Evolutionary conservation across 2,329 filamentous ascomycete species (phyloP), one percentile per base, ranked within the genome.

Genomic region (Xylariaceae sp.): DNA sequence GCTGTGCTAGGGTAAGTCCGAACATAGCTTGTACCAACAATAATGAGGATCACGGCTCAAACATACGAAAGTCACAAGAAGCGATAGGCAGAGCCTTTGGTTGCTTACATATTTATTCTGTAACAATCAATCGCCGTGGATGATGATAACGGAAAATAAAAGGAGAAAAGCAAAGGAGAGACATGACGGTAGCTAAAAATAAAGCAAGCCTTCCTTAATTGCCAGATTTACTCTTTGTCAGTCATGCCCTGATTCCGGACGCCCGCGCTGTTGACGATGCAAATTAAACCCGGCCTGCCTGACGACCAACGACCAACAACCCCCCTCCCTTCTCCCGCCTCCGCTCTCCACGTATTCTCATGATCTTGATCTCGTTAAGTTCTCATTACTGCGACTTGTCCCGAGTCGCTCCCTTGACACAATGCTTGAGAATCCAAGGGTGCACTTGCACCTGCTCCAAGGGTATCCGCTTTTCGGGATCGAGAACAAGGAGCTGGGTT

Each of bases 341-440:
- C 32, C 10, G 29, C 10, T 34, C 41, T 47, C 16, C 30, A 26
- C 26, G 26, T 26, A 26, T n/a, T n/a, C n/a, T n/a, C n/a, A n/a
- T n/a, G n/a, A n/a, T n/a, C n/a, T n/a, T n/a, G n/a, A n/a, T n/a
- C n/a, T n/a, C n/a, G n/a, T n/a, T n/a, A n/a, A n/a, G 26, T 26
- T 26, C 26, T 39, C 49, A 58, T 64, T 58, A 67, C 45, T 62
- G 53, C 51, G 67, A 66, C 68, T 73, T 78, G 62, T 81, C 81
- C 54, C 75, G 76, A 67, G 77, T 72, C 67, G 81, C 78, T n/a
- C 79, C 78, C 72, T 82, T 84, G 60, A 87, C 80, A 70, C 92
- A 97, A 72, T 97, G 89, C 78, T 96, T 97, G 63, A 96, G 71
- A 65, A 99, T 96, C 94, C 94, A 99, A 16, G 94, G 92, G 70